Evolutionary conservation across 768 basidiomycete species (phyloP).

Genomic region (Podaxis mareebaensis): DNA sequence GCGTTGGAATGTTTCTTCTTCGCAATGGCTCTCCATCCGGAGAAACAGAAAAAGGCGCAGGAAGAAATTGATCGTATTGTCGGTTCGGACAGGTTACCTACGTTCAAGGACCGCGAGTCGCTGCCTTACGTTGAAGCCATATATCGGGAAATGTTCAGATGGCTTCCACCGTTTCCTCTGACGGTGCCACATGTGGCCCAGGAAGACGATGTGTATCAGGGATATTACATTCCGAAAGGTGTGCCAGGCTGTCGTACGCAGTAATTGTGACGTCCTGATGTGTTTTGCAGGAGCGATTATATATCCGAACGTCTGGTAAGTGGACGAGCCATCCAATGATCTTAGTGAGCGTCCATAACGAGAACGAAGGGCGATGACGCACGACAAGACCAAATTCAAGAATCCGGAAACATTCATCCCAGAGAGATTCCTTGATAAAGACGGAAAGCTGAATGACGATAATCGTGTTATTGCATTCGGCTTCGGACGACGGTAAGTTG

Average conservation of each 20-base stretch:
- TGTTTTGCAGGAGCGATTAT: slow-evolving; percentile 3
- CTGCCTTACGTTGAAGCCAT: slow-evolving; percentile 25
- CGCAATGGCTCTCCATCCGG: slow-evolving; percentile 30
- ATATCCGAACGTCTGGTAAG: slow-evolving; percentile 11
- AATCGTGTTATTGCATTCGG: slow-evolving; percentile 21
- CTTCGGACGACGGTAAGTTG: slow-evolving; percentile 23
- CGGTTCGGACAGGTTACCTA: slow-evolving; percentile 27
- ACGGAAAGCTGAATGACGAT: slow-evolving; percentile 20
- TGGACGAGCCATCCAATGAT: neutral
- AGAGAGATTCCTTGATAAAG: slow-evolving; percentile 29
- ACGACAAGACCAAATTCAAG: slow-evolving; percentile 29
- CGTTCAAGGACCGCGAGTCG: slow-evolving; percentile 22
- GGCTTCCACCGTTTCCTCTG: slow-evolving; percentile 19
- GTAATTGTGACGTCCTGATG: neutral
- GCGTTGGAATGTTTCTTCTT: slow-evolving; percentile 25
- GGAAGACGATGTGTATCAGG: slow-evolving; percentile 27
- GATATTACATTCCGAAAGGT: slow-evolving; percentile 25
- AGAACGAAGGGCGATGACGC: slow-evolving; percentile 30
- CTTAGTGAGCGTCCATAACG: neutral
- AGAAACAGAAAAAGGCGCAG: slow-evolving; percentile 30
- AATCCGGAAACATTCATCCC: slow-evolving; percentile 34
- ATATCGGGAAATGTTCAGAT: slow-evolving; percentile 19
- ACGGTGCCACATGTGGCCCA: slow-evolving; percentile 23
- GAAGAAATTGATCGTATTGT: slow-evolving; percentile 31
- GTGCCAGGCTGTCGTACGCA: neutral